Evolutionary conservation across 2,329 filamentous ascomycete species (phyloP).

Genomic region (Onygenales sp.): DNA sequence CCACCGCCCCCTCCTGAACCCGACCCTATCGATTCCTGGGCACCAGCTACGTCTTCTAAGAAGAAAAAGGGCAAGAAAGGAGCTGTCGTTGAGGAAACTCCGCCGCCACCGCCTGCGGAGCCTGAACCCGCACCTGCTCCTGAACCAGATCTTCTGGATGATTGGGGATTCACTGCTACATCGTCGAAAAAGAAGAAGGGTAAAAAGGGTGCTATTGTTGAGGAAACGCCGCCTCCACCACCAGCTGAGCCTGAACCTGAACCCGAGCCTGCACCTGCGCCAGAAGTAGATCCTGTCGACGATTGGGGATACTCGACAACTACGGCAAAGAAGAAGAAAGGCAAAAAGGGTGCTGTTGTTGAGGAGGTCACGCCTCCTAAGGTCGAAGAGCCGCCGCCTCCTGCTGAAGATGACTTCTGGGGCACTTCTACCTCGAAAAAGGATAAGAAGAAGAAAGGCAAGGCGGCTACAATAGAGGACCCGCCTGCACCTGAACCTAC

Average conservation of each 20-base stretch:
- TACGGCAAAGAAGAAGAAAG: conserved; percentile 24
- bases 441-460: conserved; percentile 23
- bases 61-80: conserved; percentile 41
- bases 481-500: conserved; percentile 4
- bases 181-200: conserved; percentile 24
- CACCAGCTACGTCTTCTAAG: conserved; percentile 20
- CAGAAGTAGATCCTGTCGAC: conserved; percentile 19
- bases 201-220: conserved; percentile 13
- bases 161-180: conserved; percentile 4
- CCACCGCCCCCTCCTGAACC: conserved; percentile 11
- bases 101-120: conserved; percentile 13
- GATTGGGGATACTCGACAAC: conserved; percentile 21
- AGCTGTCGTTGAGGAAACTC: conserved; percentile 27
- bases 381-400: conserved; percentile 14
- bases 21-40: conserved; percentile 9
- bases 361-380: conserved; percentile 6
- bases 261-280: conserved; percentile 18
- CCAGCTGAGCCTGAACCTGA: conserved; percentile 11
- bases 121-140: conserved; percentile 5
- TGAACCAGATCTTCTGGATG: conserved; percentile 11
- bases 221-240: conserved; percentile 5
- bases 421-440: conserved; percentile 17
- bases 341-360: conserved; percentile 15
- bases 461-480: conserved; percentile 12
- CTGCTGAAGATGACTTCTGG: conserved; percentile 23